These are phyloP conservation scores for Psilocybe sp. DNA, from an alignment of 768 basidiomycete genomes.

Conservation along the genomic window DNA sequence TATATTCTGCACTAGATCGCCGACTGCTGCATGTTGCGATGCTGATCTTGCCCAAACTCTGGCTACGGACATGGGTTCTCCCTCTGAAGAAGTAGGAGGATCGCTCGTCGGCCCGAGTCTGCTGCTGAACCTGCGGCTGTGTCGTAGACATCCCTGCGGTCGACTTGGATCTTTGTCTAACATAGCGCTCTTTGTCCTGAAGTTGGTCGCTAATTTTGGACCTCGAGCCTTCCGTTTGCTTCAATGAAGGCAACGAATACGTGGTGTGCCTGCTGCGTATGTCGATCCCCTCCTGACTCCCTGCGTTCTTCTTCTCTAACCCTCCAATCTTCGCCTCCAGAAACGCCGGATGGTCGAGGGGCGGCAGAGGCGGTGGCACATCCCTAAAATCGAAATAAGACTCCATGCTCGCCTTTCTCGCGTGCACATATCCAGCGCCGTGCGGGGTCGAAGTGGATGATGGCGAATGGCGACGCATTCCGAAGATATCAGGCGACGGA, in stretches of 20 bases:
- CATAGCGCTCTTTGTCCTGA: neutral
- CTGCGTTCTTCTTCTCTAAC: conserved; percentile 4
- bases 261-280: conserved; percentile 8
- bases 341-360: conserved; percentile 46
- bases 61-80: too few relatives aligned
- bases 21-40: conserved; percentile 30
- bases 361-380: conserved; percentile 51
- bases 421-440: too few relatives aligned
- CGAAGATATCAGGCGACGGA: too few relatives aligned
- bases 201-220: conserved; percentile 1
- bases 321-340: conserved; percentile 7
- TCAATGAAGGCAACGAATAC: conserved; percentile 16
- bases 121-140: too few relatives aligned
- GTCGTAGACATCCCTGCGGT: conserved; percentile 6
- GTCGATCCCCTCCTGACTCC: neutral
- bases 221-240: neutral
- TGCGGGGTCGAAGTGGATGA: too few relatives aligned
- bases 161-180: conserved; percentile 13
- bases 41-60: conserved; percentile 29
- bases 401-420: neutral
- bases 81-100: too few relatives aligned
- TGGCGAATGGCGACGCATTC: too few relatives aligned
- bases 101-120: too few relatives aligned
- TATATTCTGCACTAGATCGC: conserved; percentile 59
- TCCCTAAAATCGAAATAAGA: conserved; percentile 27